Evolutionary conservation across 208 protist species (phyloP), one percentile per base, ranked within the genome.

Genomic region (Leishmania arabica): DNA sequence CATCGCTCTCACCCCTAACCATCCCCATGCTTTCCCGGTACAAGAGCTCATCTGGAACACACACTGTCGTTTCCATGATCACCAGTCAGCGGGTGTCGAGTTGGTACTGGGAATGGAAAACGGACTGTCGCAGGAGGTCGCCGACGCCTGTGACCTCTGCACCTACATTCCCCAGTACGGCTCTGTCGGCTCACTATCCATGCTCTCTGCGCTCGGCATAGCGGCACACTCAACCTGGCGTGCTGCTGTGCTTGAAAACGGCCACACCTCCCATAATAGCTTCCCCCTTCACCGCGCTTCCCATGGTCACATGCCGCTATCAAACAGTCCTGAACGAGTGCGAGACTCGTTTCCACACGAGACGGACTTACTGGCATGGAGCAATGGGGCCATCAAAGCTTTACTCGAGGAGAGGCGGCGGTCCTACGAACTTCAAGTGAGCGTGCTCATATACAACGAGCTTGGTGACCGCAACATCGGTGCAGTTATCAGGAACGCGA

Each of bases 81-180:
- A 40, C 2, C 40, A 70, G 1, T 74, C 73, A 24, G 66, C 45
- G 6, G 86, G 86, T 0, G 78, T 95, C 9, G 88, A 95, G 53
- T 82, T 97, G 40, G 90, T 97, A 4, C 81, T 97, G 5, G 94
- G 94, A 6, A 96, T 96, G 92, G 92, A 97, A 68, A 97, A 97
- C 79, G 94, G 94, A 17, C 69, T 97, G 40, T 93, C 90, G 0
- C 60, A 81, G 11, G 31, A 37, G 7, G 74, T 95, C 9, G 66
- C 53, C 45, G 76, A 81, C 15, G 21, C 86, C 34, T 95, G 92
- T 78, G 85, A 94, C 72, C 73, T 93, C 62, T 89, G 78, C 64
- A 78, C 88, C 1, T 97, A 91, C 69, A 96, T 97, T 75, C 91
- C 94, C 8, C 94, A 97, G 80, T 97, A 97, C 80, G 94, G 94